Percentiles rank a stretch among this genome's conserved stretches.
These are phyloP conservation scores for Cutaneotrichosporon sp. DNA, from an alignment of 1,284 basidiomycete genomes.

Conservation along the genomic window DNA sequence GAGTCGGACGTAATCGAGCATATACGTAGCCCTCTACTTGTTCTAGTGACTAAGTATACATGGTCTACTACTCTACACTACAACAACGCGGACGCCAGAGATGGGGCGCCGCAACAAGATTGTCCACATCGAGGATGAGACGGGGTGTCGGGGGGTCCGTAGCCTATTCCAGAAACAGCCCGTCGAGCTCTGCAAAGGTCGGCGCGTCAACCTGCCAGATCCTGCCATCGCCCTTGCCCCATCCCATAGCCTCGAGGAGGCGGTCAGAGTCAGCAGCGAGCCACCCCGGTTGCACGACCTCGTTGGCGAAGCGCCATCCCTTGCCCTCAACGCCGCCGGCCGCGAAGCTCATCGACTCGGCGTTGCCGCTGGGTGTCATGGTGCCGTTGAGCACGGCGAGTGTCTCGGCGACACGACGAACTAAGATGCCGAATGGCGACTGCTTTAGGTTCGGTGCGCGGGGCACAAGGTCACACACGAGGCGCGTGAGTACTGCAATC, in stretches of 20 bases:
- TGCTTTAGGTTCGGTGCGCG: conserved; percentile 55
- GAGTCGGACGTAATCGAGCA: too few relatives aligned
- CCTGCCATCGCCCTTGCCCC: conserved; percentile 24
- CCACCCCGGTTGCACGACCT: conserved; percentile 69
- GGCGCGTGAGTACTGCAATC: conserved; percentile 51
- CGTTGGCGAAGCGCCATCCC: conserved; percentile 71
- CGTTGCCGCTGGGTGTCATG: conserved; percentile 32
- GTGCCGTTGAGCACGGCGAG: conserved; percentile 78
- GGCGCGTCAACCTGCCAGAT: conserved; percentile 35
- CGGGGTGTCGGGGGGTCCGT: too few relatives aligned
- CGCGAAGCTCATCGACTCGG: conserved; percentile 49
- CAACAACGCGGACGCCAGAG: neutral
- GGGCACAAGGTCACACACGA: conserved; percentile 51
- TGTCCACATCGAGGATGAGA: neutral
- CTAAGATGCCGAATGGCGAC: conserved; percentile 63
- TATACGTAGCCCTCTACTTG: too few relatives aligned
- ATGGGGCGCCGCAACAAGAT: neutral
- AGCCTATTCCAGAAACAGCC: conserved; percentile 33
- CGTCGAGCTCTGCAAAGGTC: conserved; percentile 45
- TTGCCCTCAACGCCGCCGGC: conserved; percentile 64
- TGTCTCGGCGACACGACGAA: conserved; percentile 75
- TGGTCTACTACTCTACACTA: conserved; percentile 7
- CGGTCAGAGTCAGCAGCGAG: conserved; percentile 69
- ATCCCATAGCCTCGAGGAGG: conserved; percentile 52
- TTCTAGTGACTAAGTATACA: conserved; percentile 6